Evolutionary conservation across 345 rosid genomes (phyloP).

Genomic region (Limnanthes douglasii): DNA sequence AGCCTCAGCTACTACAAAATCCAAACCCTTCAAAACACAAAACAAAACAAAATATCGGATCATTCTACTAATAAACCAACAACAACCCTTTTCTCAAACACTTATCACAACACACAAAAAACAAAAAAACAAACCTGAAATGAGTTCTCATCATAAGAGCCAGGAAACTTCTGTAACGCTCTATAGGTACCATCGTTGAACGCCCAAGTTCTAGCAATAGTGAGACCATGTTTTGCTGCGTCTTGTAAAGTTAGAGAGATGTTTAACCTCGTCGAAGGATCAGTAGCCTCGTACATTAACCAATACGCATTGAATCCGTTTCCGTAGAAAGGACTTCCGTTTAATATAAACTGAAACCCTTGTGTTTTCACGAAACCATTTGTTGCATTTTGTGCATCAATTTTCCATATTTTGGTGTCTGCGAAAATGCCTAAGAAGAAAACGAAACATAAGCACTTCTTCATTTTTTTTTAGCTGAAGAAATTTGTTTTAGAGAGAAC

Average conservation of each 20-base stretch:
- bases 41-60: background rate
- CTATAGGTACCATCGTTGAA: constrained; percentile 80
- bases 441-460: too few relatives aligned
- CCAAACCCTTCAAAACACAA: constrained; percentile 50
- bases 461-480: background rate
- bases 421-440: too few relatives aligned
- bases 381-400: too few relatives aligned
- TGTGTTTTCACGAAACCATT: constrained; percentile 50
- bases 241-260: constrained; percentile 50
- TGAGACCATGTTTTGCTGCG: constrained; percentile 51
- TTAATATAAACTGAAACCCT: constrained; percentile 45
- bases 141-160: constrained; percentile 55
- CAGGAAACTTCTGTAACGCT: constrained; percentile 60
- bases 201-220: constrained; percentile 87
- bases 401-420: background rate
- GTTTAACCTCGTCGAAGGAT: constrained; percentile 47
- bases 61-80: too few relatives aligned
- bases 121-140: constrained; percentile 24
- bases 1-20: constrained; percentile 91
- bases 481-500: too few relatives aligned
- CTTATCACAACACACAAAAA: background rate
- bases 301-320: constrained; percentile 95
- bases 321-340: constrained; percentile 63
- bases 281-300: constrained; percentile 72
- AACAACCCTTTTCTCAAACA: background rate